Base-by-base conservation (phyloP, 164 flowering plant species). In the Buxus sempervirens region DNA sequence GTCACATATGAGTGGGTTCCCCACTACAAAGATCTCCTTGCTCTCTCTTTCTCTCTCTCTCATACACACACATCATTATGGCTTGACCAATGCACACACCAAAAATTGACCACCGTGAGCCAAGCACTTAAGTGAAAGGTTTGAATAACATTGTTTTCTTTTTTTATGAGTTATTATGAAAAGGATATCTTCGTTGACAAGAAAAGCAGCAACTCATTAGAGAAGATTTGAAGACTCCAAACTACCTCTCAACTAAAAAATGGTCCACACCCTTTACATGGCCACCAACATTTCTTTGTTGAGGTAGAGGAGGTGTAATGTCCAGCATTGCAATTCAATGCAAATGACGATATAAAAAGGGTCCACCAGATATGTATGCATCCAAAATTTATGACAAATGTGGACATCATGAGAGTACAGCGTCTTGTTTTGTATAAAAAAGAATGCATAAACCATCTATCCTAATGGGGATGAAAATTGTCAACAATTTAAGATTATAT, bases 1-100 rank as follows among this genome's bases (percentile, higher is more conserved):
- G n/a, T 65, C 21, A 23, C 24, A 23, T 65, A 22, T 56, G 18
- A 57, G 69, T 66, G 69, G 61, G 61, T 55, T 66, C 61, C 61
- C 69, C 69, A 66, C 53, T 38, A 22, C n/a, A n/a, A n/a, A n/a
- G n/a, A 42, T n/a, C 16, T 14, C 12, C 19, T 42, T n/a, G 23
- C 65, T 51, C 45, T 63, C 28, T 48, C 45, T 32, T 7, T 32
- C 38, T 32, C 38, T 32, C 38, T 32, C 38, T 45, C 51, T 45
- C 51, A 5, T 15, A 5, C 51, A 5, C 14, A 45, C 18, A 5
- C 12, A 41, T 41, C 5, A 45, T 45, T 45, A 45, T 4, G 13
- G 38, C 38, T 45, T 45, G 51, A 45, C 51, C 18, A 10, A 15
- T n/a, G 38, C 38, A 32, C 5, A 10, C 1, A 15, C 14, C 51